Evolutionary conservation across 2,329 filamentous ascomycete genomes (phyloP), one percentile per base, ranked within the genome.

Genomic region (Cytospora paraplurivora): DNA sequence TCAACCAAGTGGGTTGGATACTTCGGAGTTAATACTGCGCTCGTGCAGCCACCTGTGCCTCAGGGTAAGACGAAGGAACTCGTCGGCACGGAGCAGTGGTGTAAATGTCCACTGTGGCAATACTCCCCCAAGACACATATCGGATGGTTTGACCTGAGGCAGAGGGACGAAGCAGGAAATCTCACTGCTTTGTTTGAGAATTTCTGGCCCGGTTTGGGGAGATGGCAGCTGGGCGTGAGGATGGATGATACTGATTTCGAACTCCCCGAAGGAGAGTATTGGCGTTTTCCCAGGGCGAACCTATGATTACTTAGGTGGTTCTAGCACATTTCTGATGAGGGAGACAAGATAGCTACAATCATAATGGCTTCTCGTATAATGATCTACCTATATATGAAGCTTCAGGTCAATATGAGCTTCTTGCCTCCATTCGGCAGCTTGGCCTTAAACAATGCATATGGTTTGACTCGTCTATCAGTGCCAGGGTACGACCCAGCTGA

Each of bases 1-100:
- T 76, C 77, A 6, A 76, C 77, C 4, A 67, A 66, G 1, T 73
- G 76, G 70, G 63, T 76, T 21, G 72, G 72, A 17, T 76, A 75
- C 62, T 51, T 82, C 21, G 79, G 81, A 19, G 62, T 83, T 37
- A 73, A 80, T 63, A 68, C 75, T 1, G 75, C 72, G 0, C 70
- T 84, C 11, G 78, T 81, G n/a, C 78, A 81, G 51, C 82, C 82
- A 3, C 82, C 82, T 0, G 69, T 85, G 0, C 82, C 81, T 0
- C 67, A 70, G 1, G 79, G 78, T 4, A 52, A 69, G 3, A 73
- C 76, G 52, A 74, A 70, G 37, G 81, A 83, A 69, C 71, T 83
- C 1, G 73, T 76, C 1, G 79, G 80, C 2, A 83, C 81, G 0
- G 69, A 78, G 17, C 69, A 70, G n/a, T 85, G 82, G 82, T 78